phyloP scores from a whole-genome alignment of 345 rosid genomes.

The Dovyalis caffra region DNA sequence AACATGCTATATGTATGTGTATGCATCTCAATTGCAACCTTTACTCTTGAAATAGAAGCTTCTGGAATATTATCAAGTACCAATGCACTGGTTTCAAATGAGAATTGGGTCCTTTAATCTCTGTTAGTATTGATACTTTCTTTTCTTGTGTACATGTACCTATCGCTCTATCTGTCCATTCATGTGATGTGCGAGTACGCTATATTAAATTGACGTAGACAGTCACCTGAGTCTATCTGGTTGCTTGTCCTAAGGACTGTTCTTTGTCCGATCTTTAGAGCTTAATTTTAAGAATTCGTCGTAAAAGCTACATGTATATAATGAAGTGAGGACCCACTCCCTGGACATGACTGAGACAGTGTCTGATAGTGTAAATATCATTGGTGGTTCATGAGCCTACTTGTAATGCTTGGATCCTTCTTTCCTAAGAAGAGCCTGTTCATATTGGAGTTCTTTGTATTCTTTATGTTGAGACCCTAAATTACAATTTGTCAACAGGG shows the following conservation, averaged over 20 bases:
- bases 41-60: not conserved
- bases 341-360: too few relatives aligned
- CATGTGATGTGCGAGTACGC: too few relatives aligned
- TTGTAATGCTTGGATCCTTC: not conserved
- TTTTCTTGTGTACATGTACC: not conserved
- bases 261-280: too few relatives aligned
- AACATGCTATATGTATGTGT: not conserved
- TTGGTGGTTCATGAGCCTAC: too few relatives aligned
- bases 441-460: not conserved
- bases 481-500: slow-evolving; percentile 33
- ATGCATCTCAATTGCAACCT: not conserved
- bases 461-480: slow-evolving; percentile 14
- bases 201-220: too few relatives aligned
- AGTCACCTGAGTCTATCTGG: too few relatives aligned
- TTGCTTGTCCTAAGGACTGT: too few relatives aligned
- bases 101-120: not conserved
- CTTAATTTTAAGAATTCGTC: too few relatives aligned
- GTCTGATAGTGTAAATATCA: too few relatives aligned
- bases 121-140: not conserved
- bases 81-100: not conserved
- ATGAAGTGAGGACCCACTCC: too few relatives aligned
- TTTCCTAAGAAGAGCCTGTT: slow-evolving; percentile 8
- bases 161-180: too few relatives aligned
- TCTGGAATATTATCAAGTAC: not conserved
- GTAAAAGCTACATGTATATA: too few relatives aligned